Evolutionary conservation across 2,329 filamentous ascomycete species (phyloP).

Genomic region (Macrophomina tecta): DNA sequence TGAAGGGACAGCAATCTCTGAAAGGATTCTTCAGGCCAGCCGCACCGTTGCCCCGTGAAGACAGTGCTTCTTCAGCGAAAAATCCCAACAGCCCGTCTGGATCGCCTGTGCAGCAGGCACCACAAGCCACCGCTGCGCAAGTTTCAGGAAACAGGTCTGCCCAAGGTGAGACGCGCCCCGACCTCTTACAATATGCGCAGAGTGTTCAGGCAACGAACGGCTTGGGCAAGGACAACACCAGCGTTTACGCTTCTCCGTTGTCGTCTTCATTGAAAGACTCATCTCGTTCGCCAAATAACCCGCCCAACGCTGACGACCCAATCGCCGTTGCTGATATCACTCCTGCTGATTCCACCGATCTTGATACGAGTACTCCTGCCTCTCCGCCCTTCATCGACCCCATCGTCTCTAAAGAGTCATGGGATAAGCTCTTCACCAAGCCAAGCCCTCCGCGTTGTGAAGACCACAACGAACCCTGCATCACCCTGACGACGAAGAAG

Average conservation of each 20-base stretch:
- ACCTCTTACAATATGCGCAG: neutral
- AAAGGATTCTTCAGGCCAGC: constrained; percentile 27
- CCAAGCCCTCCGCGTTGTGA: constrained; percentile 80
- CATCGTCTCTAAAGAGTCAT: constrained; percentile 77
- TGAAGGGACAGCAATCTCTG: constrained; percentile 26
- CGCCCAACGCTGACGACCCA: neutral
- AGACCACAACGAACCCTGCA: constrained; percentile 82
- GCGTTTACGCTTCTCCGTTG: neutral
- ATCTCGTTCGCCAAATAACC: neutral
- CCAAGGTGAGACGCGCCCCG: neutral
- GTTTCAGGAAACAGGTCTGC: no score
- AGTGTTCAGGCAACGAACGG: neutral
- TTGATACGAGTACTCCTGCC: neutral
- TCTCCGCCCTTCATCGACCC: constrained; percentile 62
- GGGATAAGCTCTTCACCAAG: constrained; percentile 83
- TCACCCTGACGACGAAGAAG: constrained; percentile 84
- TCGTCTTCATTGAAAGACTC: neutral
- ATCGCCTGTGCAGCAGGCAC: constrained; percentile 41
- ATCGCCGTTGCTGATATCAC: neutral
- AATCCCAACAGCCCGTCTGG: neutral
- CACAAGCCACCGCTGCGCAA: neutral
- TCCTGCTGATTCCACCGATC: neutral
- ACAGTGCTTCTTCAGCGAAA: neutral
- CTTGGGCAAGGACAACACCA: neutral
- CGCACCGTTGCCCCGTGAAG: neutral